Evolutionary conservation across 768 basidiomycete genomes (phyloP), one percentile per base, ranked within the genome.

Genomic region (Trametes maxima): DNA sequence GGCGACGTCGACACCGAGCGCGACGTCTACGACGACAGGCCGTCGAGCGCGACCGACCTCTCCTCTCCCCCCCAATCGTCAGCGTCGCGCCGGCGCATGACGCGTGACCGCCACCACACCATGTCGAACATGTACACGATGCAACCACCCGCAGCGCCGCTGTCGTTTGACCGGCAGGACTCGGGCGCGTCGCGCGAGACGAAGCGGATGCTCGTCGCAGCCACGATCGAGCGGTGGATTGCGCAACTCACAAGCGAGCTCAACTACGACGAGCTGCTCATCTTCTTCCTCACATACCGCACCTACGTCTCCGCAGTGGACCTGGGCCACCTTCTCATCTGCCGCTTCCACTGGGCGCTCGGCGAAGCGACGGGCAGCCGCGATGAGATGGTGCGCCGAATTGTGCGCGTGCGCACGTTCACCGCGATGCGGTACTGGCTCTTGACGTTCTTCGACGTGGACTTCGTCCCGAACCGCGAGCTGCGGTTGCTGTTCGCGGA

Each of bases 171-270:
- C n/a, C 6, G 21, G 21, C 35, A 44, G 8, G 17, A 33, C 17
- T 54, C 70, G 24, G 59, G 22, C 16, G 14, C 48, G 61, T 45
- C 57, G 28, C 71, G 73, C 22, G 72, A 69, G 36, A 68, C 73
- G 35, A 76, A 77, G 67, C 81, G 70, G 64, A 78, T 92, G 24
- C 78, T 96, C n/a, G 77, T 95, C 14, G 94, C 92, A 0, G 94
- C 94, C 4, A 94, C 92, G 3, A 92, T 95, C 68, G 94, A 95
- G 72, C 87, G 94, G 0, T 94, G 92, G 92, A 88, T 97, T 56
- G 93, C 92, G 0, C 92, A 96, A 69, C 77, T 96, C 50, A 95
- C 95, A 33, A 90, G 88, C 67, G 87, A 90, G 67, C 78, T 94
- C 68, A 86, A 90, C 72, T 91, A 92, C 59, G 93, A 94, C 71